Conservation (phyloP, 257 asterid genomes). For the Solanum chmielewskii region DNA sequence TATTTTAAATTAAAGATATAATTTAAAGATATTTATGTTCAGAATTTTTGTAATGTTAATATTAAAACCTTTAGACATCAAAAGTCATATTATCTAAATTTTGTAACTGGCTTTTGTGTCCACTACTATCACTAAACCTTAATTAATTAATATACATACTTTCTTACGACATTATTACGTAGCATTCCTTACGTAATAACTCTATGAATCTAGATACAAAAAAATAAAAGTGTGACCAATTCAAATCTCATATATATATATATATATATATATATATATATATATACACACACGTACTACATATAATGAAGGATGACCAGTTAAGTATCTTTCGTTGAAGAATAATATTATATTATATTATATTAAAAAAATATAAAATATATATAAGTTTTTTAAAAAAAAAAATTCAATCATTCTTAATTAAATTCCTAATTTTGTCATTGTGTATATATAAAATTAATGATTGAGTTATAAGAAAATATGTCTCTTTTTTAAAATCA, state of each 20-base stretch:
- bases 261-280: too few species aligned
- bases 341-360: too few species aligned
- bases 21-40: accelerated
- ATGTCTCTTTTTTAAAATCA: background rate
- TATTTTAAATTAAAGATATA: too few species aligned
- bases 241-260: constrained; percentile 6
- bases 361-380: too few species aligned
- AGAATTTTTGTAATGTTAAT: too few species aligned
- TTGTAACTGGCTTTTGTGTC: background rate
- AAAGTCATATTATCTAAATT: too few species aligned
- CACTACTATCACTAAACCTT: background rate
- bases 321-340: too few species aligned
- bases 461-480: background rate
- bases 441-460: background rate
- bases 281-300: too few species aligned
- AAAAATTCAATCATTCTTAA: too few species aligned
- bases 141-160: background rate
- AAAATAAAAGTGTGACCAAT: background rate
- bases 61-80: background rate
- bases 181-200: background rate
- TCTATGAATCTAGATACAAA: background rate
- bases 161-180: background rate
- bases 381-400: too few species aligned
- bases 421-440: background rate
- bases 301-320: too few species aligned